A percentile compares a stretch with the other conserved stretches of the same genome.
Evolutionary conservation across 2,329 filamentous ascomycete species (phyloP).

Genomic region (Colletotrichum sp.): DNA sequence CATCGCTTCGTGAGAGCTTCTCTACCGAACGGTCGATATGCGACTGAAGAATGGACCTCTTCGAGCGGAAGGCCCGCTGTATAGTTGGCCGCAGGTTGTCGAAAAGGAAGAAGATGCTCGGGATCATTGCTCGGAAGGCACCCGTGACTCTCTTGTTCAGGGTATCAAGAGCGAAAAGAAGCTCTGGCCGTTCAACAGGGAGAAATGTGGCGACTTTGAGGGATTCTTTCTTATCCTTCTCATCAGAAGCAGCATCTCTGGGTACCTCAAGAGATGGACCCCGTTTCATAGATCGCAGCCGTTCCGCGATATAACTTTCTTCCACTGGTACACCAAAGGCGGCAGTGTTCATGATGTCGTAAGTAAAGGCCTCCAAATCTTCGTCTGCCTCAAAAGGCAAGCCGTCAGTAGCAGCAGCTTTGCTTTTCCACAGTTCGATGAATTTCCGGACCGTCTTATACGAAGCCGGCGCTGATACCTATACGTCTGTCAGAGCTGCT

Average conservation of each 20-base stretch:
- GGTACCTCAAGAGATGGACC: neutral
- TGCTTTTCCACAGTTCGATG: neutral
- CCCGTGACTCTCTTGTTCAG: neutral
- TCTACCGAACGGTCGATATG: neutral
- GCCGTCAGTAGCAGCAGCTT: neutral
- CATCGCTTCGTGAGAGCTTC: neutral
- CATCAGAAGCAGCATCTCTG: neutral
- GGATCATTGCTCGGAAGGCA: neutral
- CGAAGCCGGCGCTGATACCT: neutral
- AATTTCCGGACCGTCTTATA: neutral
- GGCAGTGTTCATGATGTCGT: neutral
- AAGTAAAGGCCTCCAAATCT: neutral
- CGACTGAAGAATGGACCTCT: neutral
- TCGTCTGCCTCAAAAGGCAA: neutral
- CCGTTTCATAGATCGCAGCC: neutral
- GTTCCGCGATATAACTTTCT: neutral
- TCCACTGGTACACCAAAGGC: neutral
- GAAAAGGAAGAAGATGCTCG: neutral
- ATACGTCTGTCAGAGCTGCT: neutral
- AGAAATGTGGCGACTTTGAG: neutral
- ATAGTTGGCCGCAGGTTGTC: neutral
- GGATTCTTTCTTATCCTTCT: neutral
- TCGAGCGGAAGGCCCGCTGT: neutral
- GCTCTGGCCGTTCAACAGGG: neutral
- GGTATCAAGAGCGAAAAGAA: neutral